Conservation (phyloP, 2,329 filamentous ascomycete genomes). For the Orbilia brochopaga region DNA sequence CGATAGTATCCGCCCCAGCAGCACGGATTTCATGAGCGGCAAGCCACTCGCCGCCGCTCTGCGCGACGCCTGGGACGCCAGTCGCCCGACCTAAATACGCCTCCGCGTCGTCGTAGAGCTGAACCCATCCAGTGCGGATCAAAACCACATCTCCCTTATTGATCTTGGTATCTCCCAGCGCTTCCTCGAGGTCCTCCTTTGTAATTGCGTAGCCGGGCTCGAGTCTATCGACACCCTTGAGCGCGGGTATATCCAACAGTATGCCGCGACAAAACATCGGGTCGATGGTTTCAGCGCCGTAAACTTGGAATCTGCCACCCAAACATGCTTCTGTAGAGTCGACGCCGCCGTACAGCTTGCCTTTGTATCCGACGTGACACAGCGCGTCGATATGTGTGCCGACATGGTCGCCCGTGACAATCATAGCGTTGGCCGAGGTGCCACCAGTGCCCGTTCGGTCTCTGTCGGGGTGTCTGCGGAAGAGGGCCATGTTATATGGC, state of each 20-base stretch:
- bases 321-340: slow-evolving; percentile 31
- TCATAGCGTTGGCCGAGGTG: slow-evolving; percentile 33
- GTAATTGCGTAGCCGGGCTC: slow-evolving; percentile 25
- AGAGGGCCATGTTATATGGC: slow-evolving; percentile 41
- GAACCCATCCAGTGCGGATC: slow-evolving; percentile 34
- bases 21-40: slow-evolving; percentile 43
- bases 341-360: slow-evolving; percentile 25
- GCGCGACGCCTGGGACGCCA: slow-evolving; percentile 39
- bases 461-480: slow-evolving; percentile 20
- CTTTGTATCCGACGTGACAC: slow-evolving; percentile 29
- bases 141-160: slow-evolving; percentile 36
- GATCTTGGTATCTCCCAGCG: slow-evolving; percentile 18
- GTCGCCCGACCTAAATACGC: slow-evolving; percentile 28
- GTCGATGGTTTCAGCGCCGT: slow-evolving; percentile 29
- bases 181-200: slow-evolving; percentile 19
- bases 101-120: slow-evolving; percentile 16
- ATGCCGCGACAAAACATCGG: slow-evolving; percentile 23
- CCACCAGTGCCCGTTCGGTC: slow-evolving; percentile 24
- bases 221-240: slow-evolving; percentile 27
- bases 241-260: slow-evolving; percentile 27
- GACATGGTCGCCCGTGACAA: slow-evolving; percentile 37
- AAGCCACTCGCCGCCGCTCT: slow-evolving; percentile 46
- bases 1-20: slow-evolving; percentile 50
- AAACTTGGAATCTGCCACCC: slow-evolving; percentile 25
- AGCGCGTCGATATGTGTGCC: slow-evolving; percentile 31